phyloP scores from a whole-genome alignment of 805 yeast genomes.

The Yueomyces sp. region DNA sequence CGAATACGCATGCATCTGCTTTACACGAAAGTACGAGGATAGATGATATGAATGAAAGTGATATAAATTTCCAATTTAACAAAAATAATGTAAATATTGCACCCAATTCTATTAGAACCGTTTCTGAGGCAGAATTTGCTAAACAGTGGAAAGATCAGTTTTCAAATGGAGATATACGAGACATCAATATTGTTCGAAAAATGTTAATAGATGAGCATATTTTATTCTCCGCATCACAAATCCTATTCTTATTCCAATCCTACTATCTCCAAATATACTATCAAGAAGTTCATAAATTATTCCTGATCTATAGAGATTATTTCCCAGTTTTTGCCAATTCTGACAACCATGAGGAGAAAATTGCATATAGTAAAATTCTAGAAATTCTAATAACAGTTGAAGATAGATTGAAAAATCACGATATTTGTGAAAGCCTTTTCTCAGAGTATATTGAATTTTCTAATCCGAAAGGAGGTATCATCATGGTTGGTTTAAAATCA shows the following conservation, averaged over 20 bases:
- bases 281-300: constrained; percentile 14
- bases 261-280: constrained; percentile 4
- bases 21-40: neutral
- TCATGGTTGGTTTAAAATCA: constrained; percentile 16
- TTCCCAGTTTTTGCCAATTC: constrained; percentile 1
- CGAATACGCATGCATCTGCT: neutral
- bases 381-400: constrained; percentile 10
- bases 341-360: neutral
- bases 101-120: neutral
- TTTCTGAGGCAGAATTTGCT: constrained; percentile 1
- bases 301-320: constrained; percentile 3
- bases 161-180: constrained; percentile 4
- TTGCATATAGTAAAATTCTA: constrained; percentile 5
- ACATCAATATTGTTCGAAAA: constrained; percentile 4
- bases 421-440: constrained; percentile 15
- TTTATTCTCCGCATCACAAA: constrained; percentile 9
- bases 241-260: constrained; percentile 6
- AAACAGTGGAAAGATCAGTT: constrained; percentile 9
- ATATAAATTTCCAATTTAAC: neutral
- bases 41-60: neutral
- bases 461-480: constrained; percentile 7
- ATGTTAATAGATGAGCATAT: constrained; percentile 2
- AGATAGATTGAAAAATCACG: constrained; percentile 9
- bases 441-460: constrained; percentile 17
- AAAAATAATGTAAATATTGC: no score